Conservation (phyloP, 2,329 filamentous ascomycete species). For the Colletotrichum sp. region DNA sequence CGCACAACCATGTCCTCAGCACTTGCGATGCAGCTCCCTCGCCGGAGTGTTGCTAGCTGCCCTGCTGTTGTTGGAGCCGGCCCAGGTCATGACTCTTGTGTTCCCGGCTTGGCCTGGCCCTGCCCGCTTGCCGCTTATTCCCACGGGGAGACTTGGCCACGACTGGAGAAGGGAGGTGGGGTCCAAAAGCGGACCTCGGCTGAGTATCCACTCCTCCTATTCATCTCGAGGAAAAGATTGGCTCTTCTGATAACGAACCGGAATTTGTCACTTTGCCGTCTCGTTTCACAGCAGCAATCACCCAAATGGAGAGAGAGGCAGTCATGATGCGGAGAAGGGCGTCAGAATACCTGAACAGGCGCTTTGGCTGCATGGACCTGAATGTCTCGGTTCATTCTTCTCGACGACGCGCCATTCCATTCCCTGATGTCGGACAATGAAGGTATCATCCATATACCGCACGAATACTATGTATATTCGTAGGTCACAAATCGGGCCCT, state of each 20-base stretch:
- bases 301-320: background rate
- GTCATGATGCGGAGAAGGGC: background rate
- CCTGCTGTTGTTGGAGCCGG: background rate
- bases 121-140: background rate
- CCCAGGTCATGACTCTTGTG: background rate
- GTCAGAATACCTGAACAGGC: background rate
- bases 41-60: background rate
- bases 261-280: background rate
- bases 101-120: background rate
- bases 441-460: background rate
- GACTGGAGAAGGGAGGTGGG: background rate
- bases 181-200: slow-evolving; percentile 11
- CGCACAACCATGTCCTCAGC: background rate
- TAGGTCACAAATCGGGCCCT: background rate
- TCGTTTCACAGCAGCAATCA: background rate
- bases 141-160: background rate
- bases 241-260: background rate
- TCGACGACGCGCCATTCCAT: background rate
- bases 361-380: background rate
- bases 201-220: background rate
- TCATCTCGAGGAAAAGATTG: background rate
- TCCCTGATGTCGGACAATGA: background rate
- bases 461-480: background rate
- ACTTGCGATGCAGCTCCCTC: background rate
- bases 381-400: background rate